Evolutionary conservation across 768 basidiomycete species (phyloP).

Genomic region (Porpolomopsis calyptriformis): DNA sequence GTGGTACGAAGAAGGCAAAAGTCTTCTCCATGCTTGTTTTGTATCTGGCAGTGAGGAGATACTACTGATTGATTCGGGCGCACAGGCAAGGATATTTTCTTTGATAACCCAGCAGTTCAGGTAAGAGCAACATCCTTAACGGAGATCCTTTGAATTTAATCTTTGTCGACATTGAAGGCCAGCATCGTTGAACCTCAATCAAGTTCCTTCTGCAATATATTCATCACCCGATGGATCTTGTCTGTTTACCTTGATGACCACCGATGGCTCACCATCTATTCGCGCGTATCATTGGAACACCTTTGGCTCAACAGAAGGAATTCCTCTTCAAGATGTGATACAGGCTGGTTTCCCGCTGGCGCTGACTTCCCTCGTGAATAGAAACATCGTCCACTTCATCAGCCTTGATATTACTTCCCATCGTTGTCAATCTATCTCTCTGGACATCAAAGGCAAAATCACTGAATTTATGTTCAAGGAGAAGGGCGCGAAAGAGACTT

Average conservation of each 20-base stretch:
- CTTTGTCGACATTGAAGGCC: conserved; percentile 32
- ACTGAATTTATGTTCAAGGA: conserved; percentile 49
- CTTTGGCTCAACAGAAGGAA: conserved; percentile 42
- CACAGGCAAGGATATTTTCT: conserved; percentile 42
- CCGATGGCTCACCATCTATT: conserved; percentile 14
- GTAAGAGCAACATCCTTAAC: conserved; percentile 20
- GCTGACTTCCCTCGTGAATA: conserved; percentile 37
- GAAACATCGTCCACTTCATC: conserved; percentile 33
- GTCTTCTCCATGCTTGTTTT: conserved; percentile 31
- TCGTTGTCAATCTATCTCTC: conserved; percentile 30
- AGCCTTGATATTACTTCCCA: conserved; percentile 24
- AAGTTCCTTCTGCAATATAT: conserved; percentile 25
- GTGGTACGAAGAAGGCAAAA: conserved; percentile 30
- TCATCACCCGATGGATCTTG: conserved; percentile 49
- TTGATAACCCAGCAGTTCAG: conserved; percentile 43
- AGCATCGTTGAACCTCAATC: conserved; percentile 30
- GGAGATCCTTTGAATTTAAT: conserved; percentile 21
- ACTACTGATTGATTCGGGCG: conserved; percentile 34
- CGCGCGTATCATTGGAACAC: conserved; percentile 45
- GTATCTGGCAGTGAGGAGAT: conserved; percentile 43
- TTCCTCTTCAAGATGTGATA: conserved; percentile 23
- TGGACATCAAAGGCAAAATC: conserved; percentile 44
- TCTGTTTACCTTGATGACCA: conserved; percentile 26
- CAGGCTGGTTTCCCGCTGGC: conserved; percentile 16
- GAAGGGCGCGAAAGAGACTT: conserved; percentile 20